Conservation (phyloP, 2,329 filamentous ascomycete species). For the Pseudopithomyces maydicus region DNA sequence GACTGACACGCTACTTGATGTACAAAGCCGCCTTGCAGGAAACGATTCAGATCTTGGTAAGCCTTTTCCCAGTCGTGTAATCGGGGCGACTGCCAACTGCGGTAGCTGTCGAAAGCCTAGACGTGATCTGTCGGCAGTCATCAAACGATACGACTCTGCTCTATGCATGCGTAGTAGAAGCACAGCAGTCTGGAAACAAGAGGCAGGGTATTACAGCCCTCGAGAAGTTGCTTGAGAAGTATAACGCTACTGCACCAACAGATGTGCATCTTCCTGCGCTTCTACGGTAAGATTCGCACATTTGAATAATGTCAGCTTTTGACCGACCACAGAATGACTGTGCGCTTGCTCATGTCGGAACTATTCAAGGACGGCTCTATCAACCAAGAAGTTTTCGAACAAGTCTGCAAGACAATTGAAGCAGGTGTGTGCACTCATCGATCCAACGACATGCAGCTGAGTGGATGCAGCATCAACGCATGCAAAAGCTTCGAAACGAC, state of each 20-base stretch:
- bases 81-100: constrained; percentile 12
- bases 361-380: constrained; percentile 40
- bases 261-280: constrained; percentile 66
- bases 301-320: constrained; percentile 7
- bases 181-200: constrained; percentile 68
- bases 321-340: constrained; percentile 45
- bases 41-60: constrained; percentile 60
- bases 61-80: background rate
- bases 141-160: constrained; percentile 66
- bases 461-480: constrained; percentile 50
- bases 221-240: constrained; percentile 63
- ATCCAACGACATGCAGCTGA: constrained; percentile 39
- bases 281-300: constrained; percentile 63
- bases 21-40: constrained; percentile 72
- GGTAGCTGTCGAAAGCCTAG: constrained; percentile 67
- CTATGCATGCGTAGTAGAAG: constrained; percentile 80
- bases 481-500: constrained; percentile 50
- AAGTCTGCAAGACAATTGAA: constrained; percentile 63
- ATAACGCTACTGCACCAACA: constrained; percentile 54
- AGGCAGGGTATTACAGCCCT: constrained; percentile 64
- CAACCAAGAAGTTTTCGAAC: constrained; percentile 39
- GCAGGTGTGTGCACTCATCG: constrained; percentile 41
- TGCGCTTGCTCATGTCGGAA: constrained; percentile 52
- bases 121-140: constrained; percentile 60
- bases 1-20: constrained; percentile 73